A percentile compares a stretch with the other conserved stretches of the same genome.
These are phyloP conservation scores for Jackrogersella multiformis DNA, from an alignment of 495 filamentous ascomycete species.

Conservation along the genomic window DNA sequence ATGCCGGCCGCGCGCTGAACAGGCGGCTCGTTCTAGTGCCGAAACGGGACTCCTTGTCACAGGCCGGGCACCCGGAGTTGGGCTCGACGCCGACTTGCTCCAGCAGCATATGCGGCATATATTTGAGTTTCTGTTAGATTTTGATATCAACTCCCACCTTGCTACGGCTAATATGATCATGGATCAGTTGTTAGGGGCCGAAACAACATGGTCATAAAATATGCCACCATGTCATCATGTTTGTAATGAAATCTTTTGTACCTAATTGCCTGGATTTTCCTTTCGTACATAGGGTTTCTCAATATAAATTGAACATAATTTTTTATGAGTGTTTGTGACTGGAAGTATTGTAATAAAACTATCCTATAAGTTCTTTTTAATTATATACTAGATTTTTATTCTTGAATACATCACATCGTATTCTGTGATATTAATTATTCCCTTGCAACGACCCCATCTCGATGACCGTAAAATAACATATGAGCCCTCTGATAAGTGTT, in stretches of 20 bases:
- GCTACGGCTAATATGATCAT: slow-evolving; percentile 33
- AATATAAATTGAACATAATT: not conserved
- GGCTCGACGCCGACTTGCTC: slow-evolving; percentile 36
- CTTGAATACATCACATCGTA: too few species aligned
- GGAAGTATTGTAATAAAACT: too few species aligned
- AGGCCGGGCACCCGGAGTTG: slow-evolving; percentile 31
- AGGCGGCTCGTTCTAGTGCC: slow-evolving; percentile 17
- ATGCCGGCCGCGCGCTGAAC: slow-evolving; percentile 42
- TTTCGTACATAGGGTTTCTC: not conserved
- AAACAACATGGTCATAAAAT: not conserved
- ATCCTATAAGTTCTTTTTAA: too few species aligned
- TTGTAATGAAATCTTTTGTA: too few species aligned
- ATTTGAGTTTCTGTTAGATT: slow-evolving; percentile 31
- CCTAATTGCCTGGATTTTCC: not conserved
- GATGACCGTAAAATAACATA: too few species aligned
- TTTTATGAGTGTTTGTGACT: too few species aligned
- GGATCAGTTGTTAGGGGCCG: slow-evolving; percentile 30
- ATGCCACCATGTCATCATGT: not conserved
- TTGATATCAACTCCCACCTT: slow-evolving; percentile 18
- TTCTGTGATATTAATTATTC: too few species aligned
- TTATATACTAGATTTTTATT: too few species aligned
- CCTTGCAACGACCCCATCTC: too few species aligned
- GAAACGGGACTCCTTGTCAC: slow-evolving; percentile 35
- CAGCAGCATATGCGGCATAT: slow-evolving; percentile 32
- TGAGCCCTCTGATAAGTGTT: too few species aligned